Evolutionary conservation across 2,329 filamentous ascomycete genomes (phyloP), one percentile per base, ranked within the genome.

Genomic region (Paraphoma sp.): DNA sequence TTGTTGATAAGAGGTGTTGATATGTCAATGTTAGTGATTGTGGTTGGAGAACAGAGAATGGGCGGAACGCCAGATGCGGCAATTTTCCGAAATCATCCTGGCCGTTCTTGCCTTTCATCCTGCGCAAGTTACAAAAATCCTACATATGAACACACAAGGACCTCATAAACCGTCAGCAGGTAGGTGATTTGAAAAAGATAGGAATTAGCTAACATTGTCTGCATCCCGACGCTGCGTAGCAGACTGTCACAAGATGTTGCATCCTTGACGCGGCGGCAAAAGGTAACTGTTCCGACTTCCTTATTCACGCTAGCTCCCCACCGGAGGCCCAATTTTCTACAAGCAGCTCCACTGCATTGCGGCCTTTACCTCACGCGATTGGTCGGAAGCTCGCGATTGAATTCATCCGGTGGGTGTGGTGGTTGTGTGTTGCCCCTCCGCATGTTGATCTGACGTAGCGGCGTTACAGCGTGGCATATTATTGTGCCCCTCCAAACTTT

Each of bases 231-330:
- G 23, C 2, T 23, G 23, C 23, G 5, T 23, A 5, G 3, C 23
- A 23, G 23, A 2, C 23, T 23, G n/a, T 23, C 23, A 23, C 23
- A 23, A 23, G 23, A 2, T 23, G 23, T 23, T 23, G 3, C 5
- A 23, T 23, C 23, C 23, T 23, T 23, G 23, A 14, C 28, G 7
- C 29, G 33, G 40, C 29, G 30, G 44, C 33, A 29, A 45, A 51
- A 44, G 30, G 45, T 42, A 51, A 30, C 54, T 57, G 60, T 46
- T 55, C 51, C 50, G 48, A 51, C 42, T 63, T 48, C 60, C 55
- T 53, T 36, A 49, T 45, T 16, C 4, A 45, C 16, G 29, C 53
- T 63, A 63, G 60, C 38, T 45, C 33, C 12, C 29, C 17, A 46
- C 51, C 14, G 33, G n/a, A n/a, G 18, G 7, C 28, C 33, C 31